Evolutionary conservation across 2,329 filamentous ascomycete species (phyloP).

Genomic region (Pyrenophora tritici-repentis): DNA sequence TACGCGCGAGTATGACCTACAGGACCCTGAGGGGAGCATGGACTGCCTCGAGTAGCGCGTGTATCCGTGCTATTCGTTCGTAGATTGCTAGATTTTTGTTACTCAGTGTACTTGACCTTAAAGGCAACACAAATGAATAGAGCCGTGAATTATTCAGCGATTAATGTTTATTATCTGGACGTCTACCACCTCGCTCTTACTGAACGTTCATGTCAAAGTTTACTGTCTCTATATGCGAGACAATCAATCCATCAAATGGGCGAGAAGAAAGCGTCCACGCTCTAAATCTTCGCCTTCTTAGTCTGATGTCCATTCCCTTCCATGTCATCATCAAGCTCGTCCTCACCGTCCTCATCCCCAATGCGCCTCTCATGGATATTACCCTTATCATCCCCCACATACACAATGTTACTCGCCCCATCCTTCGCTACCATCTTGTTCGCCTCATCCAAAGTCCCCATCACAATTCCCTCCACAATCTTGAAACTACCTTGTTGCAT

Average conservation of each 20-base stretch:
- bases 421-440: background rate
- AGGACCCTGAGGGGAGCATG: background rate
- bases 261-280: too few relatives aligned
- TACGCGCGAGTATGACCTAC: background rate
- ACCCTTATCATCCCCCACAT: background rate
- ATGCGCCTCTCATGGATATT: background rate
- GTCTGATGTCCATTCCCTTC: slow-evolving; percentile 1
- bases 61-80: too few relatives aligned
- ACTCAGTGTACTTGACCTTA: background rate
- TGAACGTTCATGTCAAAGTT: background rate
- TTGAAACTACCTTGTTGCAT: slow-evolving; percentile 17
- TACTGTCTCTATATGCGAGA: too few relatives aligned
- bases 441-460: background rate
- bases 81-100: background rate
- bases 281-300: slow-evolving; percentile 6
- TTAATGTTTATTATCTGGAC: too few relatives aligned
- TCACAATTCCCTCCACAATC: slow-evolving; percentile 11
- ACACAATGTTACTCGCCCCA: background rate
- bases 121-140: too few relatives aligned
- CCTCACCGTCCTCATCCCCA: background rate
- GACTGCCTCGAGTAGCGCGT: background rate
- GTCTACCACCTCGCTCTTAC: too few relatives aligned
- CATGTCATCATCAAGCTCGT: background rate
- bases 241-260: too few relatives aligned
- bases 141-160: too few relatives aligned